Evolutionary conservation across 2,329 filamentous ascomycete species (phyloP).

Genomic region (Clarireedia paspali): DNA sequence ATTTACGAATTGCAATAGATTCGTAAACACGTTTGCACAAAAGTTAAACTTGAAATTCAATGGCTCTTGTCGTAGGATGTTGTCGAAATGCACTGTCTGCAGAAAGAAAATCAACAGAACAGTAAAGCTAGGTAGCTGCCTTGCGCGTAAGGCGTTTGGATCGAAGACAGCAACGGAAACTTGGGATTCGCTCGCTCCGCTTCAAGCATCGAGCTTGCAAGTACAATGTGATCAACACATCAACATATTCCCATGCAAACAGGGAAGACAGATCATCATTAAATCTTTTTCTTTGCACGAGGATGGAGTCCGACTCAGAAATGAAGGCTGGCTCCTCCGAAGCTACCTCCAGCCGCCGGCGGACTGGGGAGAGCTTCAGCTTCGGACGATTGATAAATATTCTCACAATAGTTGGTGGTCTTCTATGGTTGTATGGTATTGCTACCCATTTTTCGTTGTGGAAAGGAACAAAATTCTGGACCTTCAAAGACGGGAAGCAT

Average conservation of each 20-base stretch:
- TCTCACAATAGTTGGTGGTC: neutral
- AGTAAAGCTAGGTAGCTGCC: neutral
- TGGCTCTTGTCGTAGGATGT: neutral
- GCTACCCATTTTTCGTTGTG: neutral
- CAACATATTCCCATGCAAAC: neutral
- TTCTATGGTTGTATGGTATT: neutral
- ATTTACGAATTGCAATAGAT: no score
- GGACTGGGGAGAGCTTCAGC: neutral
- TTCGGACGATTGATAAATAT: neutral
- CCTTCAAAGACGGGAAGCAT: constrained; percentile 1
- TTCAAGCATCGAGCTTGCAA: neutral
- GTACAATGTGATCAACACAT: constrained; percentile 2
- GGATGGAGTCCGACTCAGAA: neutral
- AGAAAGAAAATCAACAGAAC: neutral
- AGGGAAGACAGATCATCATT: neutral
- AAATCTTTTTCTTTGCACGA: neutral
- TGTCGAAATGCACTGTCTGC: neutral
- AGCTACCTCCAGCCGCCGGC: neutral
- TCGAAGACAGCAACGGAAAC: neutral
- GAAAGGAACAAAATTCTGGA: constrained; percentile 5
- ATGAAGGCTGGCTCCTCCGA: constrained; percentile 4
- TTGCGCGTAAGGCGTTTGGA: constrained; percentile 6
- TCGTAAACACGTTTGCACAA: no score
- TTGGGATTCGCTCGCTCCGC: neutral
- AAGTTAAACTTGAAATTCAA: neutral